Base-by-base conservation (phyloP, 345 rosid species). In the Moricandia arvensis region DNA sequence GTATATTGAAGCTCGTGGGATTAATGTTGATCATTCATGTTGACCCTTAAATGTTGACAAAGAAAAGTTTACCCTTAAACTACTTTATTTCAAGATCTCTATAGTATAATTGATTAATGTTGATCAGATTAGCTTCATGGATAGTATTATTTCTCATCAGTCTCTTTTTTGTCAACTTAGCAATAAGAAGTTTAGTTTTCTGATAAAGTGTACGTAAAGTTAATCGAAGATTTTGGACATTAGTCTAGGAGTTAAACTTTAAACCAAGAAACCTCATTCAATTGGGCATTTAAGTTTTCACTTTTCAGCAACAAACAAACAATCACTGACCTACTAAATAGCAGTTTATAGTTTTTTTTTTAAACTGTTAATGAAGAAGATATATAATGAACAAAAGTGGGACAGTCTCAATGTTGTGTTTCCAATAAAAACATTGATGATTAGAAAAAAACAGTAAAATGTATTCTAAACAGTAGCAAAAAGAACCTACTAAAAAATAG, bases 191-290 rank as follows among this genome's bases (percentile, higher is more conserved):
- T 31, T n/a, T n/a, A n/a, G n/a, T n/a, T n/a, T 13, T 15, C 9
- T 66, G 21, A 30, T 58, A 38, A 70, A 76, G 80, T 76, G 71
- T 57, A 55, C 80, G 59, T 76, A 63, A 70, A 63, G 66, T 69
- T 69, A 54, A 26, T 63, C n/a, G 15, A 54, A 63, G 38, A 54
- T 69, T 69, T 69, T 63, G 75, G 65, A 68, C 69, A 68, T 51
- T 75, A 51, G 26, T 51, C 27, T 61, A 17, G 35, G 30, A 6
- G 60, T 24, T 24, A 10, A 70, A 63, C 59, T 31, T 62, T 33
- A n/a, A 53, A 63, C 66, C 71, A 70, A 63, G 80, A 77, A 77
- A 77, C 61, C 75, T 63, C 75, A 64, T 71, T 64, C 38, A 77
- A 64, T 77, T 77, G 67, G 66, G 31, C 67, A 71, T 71, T 57